Percentiles rank a stretch among this genome's conserved stretches.
phyloP scores from a whole-genome alignment of 352 stramenopile genomes.

The Pythium guiyangense region DNA sequence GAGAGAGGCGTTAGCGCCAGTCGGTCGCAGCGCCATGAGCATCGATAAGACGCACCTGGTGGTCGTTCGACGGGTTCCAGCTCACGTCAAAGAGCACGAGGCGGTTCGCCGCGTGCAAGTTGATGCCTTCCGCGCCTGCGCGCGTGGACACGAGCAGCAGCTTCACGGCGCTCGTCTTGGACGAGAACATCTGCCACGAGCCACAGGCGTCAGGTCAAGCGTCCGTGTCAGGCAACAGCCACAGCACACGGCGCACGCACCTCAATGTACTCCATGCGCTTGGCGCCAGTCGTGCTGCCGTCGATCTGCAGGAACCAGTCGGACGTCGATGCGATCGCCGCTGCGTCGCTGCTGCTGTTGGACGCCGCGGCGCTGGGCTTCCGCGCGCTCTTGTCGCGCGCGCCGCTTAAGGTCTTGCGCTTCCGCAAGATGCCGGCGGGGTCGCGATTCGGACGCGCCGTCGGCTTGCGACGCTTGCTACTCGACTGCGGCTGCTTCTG shows the following conservation, averaged over 20 bases:
- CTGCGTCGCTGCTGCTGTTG: background rate
- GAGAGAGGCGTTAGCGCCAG: conserved; percentile 1
- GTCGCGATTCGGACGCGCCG: conserved; percentile 35
- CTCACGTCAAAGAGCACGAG: conserved; percentile 90
- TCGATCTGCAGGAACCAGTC: conserved; percentile 83
- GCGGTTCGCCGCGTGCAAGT: conserved; percentile 85
- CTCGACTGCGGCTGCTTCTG: conserved; percentile 6
- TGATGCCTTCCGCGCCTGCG: conserved; percentile 85
- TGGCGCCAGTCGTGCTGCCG: conserved; percentile 60
- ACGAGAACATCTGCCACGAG: conserved; percentile 53
- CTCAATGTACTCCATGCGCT: conserved; percentile 85
- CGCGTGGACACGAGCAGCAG: conserved; percentile 76
- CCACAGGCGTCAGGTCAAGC: background rate
- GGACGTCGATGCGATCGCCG: conserved; percentile 2
- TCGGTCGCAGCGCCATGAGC: background rate
- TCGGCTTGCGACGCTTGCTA: conserved; percentile 26
- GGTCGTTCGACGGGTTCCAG: conserved; percentile 90
- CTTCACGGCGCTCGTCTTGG: conserved; percentile 45
- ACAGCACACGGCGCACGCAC: conserved; percentile 15
- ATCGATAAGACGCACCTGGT: conserved; percentile 44
- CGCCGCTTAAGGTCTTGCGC: conserved; percentile 19
- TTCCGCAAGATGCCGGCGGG: conserved; percentile 57
- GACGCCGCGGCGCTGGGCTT: background rate
- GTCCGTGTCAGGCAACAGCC: too few species aligned
- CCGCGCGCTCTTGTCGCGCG: conserved; percentile 6